A percentile compares a stretch with the other conserved stretches of the same genome.
These are phyloP conservation scores for Aspergillus saccharolyticus DNA, from an alignment of 495 filamentous ascomycete genomes.

Conservation along the genomic window DNA sequence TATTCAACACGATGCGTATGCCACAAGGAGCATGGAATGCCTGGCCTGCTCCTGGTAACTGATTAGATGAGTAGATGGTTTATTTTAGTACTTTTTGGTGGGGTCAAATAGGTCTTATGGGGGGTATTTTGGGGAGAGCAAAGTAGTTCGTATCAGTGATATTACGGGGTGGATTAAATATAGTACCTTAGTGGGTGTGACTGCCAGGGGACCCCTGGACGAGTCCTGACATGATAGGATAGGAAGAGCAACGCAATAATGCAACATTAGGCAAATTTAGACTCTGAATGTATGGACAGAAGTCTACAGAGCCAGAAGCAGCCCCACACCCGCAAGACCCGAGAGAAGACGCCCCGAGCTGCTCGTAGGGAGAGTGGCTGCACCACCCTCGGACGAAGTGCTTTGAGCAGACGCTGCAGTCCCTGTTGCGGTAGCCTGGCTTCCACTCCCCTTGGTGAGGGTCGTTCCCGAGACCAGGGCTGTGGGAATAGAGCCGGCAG, in stretches of 20 bases:
- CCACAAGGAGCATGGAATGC: neutral
- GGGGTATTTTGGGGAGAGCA: too few relatives aligned
- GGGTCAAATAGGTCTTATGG: too few relatives aligned
- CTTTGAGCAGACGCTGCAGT: slow-evolving; percentile 6
- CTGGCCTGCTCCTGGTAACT: too few relatives aligned
- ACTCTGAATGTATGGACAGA: neutral
- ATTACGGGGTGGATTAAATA: too few relatives aligned
- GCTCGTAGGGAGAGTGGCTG: slow-evolving; percentile 13
- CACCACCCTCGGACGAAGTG: slow-evolving; percentile 15
- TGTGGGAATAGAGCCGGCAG: neutral
- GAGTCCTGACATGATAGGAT: too few relatives aligned
- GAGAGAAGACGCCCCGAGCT: slow-evolving; percentile 20
- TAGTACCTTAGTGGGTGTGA: too few relatives aligned
- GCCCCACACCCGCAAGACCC: slow-evolving; percentile 20
- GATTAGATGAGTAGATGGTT: too few relatives aligned
- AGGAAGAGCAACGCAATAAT: too few relatives aligned
- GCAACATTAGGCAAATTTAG: neutral
- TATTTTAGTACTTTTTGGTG: too few relatives aligned
- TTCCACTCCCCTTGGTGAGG: neutral
- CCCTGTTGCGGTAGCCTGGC: neutral
- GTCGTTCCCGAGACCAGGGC: neutral
- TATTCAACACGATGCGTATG: slow-evolving; percentile 54
- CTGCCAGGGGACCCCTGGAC: too few relatives aligned
- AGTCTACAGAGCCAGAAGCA: slow-evolving; percentile 17
- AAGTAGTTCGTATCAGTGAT: too few relatives aligned